Evolutionary conservation across 1,139 yeast genomes (phyloP).

Genomic region (Blastobotrys serpentis): DNA sequence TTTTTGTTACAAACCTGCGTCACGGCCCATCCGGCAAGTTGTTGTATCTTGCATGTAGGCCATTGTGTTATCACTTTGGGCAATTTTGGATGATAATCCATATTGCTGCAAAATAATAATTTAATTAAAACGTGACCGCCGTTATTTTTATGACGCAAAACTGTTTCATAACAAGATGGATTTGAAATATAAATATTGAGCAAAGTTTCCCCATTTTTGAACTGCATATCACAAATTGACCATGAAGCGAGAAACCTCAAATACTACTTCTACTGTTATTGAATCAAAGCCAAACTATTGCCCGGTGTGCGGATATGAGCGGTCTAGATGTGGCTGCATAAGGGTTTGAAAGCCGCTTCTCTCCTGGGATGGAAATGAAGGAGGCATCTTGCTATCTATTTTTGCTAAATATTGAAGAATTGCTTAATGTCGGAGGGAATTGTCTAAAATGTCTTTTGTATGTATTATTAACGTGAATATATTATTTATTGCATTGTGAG

Average conservation of each 20-base stretch:
- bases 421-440: no score
- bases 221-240: no score
- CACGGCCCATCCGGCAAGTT: not conserved
- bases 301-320: constrained; percentile 5
- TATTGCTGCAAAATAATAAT: not conserved
- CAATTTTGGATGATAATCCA: not conserved
- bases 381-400: no score
- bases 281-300: constrained; percentile 3
- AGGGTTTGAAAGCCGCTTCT: no score
- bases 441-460: no score
- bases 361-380: no score
- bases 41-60: not conserved
- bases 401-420: no score
- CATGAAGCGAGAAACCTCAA: no score
- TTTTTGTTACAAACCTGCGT: not conserved
- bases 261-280: not conserved
- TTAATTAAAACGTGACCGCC: not conserved
- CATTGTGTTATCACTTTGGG: not conserved
- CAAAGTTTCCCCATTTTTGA: no score
- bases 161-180: not conserved
- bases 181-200: not conserved
- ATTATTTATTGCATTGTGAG: not conserved
- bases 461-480: not conserved
- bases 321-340: constrained; percentile 3
- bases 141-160: not conserved